Percentiles rank a stretch among this genome's conserved stretches.
Conservation (phyloP, 495 filamentous ascomycete genomes). For the Xylaria scruposa region DNA sequence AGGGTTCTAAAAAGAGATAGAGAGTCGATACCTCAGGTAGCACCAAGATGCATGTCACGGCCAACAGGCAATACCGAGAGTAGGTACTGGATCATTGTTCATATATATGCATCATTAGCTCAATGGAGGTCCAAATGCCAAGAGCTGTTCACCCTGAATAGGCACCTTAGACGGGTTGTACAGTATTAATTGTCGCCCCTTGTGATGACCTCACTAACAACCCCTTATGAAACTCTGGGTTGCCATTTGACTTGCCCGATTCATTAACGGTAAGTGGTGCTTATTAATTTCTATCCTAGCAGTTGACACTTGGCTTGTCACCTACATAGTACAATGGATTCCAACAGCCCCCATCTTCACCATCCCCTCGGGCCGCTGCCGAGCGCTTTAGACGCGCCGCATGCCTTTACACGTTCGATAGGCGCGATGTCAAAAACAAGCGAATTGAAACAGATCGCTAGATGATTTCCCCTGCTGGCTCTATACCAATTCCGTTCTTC, state of each 20-base stretch:
- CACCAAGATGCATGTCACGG: constrained; percentile 3
- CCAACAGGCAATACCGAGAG: constrained; percentile 11
- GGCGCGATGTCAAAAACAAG: constrained; percentile 22
- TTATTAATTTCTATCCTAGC: constrained; percentile 1
- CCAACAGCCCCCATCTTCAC: constrained; percentile 23
- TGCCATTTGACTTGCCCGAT: neutral
- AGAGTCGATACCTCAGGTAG: neutral
- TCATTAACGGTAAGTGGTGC: neutral
- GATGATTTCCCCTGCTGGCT: constrained; percentile 20
- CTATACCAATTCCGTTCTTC: constrained; percentile 16
- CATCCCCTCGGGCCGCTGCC: constrained; percentile 26
- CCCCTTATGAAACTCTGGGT: constrained; percentile 1
- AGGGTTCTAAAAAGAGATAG: constrained; percentile 17
- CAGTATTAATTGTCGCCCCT: constrained; percentile 14
- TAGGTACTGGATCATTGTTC: constrained; percentile 4
- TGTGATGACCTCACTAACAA: constrained; percentile 10
- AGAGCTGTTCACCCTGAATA: neutral
- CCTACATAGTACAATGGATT: neutral
- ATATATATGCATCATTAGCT: constrained; percentile 9
- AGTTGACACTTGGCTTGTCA: constrained; percentile 3
- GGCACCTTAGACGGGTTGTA: neutral
- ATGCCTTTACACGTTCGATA: constrained; percentile 18
- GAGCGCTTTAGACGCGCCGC: constrained; percentile 27
- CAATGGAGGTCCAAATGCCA: neutral
- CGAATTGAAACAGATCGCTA: constrained; percentile 8